Percentiles rank a stretch among this genome's conserved stretches.
phyloP scores from a whole-genome alignment of 1,139 yeast species.

The Candida tunisiensis region DNA sequence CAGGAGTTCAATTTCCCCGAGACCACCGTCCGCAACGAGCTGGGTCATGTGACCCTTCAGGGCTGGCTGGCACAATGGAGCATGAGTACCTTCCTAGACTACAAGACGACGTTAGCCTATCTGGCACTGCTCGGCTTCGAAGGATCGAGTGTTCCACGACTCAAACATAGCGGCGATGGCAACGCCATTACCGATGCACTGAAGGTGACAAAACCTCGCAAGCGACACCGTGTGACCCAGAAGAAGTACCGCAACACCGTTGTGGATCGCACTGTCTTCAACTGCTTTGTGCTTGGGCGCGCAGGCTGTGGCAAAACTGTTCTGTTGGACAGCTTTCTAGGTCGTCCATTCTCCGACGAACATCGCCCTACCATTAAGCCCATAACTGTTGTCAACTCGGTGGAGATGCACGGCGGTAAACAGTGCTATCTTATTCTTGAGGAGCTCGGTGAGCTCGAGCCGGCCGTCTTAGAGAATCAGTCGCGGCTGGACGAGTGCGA shows the following conservation, averaged over 20 bases:
- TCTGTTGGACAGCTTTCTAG: conserved; percentile 62
- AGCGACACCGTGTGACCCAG: conserved; percentile 31
- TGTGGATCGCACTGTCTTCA: conserved; percentile 75
- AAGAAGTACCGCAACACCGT: conserved; percentile 48
- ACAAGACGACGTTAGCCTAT: conserved; percentile 71
- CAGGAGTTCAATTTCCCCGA: conserved; percentile 68
- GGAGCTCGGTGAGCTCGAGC: conserved; percentile 77
- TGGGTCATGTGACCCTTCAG: conserved; percentile 78
- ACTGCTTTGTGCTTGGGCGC: conserved; percentile 76
- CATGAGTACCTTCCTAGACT: conserved; percentile 79
- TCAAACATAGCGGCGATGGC: conserved; percentile 15
- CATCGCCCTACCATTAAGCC: conserved; percentile 78
- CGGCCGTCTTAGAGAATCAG: conserved; percentile 61
- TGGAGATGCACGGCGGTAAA: conserved; percentile 89
- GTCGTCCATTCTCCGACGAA: conserved; percentile 49
- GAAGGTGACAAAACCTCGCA: conserved; percentile 69
- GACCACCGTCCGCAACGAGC: conserved; percentile 77
- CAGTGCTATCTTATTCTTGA: conserved; percentile 85
- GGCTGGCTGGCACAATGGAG: conserved; percentile 99
- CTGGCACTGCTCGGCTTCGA: conserved; percentile 84
- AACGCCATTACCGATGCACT: conserved; percentile 38
- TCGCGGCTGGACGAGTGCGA: conserved; percentile 73
- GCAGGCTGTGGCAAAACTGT: conserved; percentile 76
- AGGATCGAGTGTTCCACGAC: no score
- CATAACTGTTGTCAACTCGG: conserved; percentile 72